Conservation (phyloP, 495 filamentous ascomycete genomes). For the Aspergillus bridgeri region DNA sequence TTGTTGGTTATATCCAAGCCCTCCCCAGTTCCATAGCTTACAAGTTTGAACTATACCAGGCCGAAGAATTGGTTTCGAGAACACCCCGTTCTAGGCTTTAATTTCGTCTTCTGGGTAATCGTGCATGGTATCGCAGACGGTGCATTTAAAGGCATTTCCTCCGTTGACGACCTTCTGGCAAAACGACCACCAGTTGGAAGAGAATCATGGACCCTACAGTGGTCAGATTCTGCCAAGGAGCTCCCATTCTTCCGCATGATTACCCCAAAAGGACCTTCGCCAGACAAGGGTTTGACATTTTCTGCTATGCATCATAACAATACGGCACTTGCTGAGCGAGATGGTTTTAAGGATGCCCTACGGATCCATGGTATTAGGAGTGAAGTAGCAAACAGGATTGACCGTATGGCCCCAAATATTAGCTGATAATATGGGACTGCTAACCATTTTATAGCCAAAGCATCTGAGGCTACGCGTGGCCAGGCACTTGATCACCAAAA, state of each 20-base stretch:
- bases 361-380: constrained; percentile 18
- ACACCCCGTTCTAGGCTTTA: constrained; percentile 17
- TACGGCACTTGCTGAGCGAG: constrained; percentile 15
- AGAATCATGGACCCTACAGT: constrained; percentile 22
- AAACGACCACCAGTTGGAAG: constrained; percentile 15
- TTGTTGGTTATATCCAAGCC: constrained; percentile 7
- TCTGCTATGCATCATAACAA: constrained; percentile 18
- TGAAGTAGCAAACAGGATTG: constrained; percentile 16
- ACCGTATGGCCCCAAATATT: constrained; percentile 4
- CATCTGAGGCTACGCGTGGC: constrained; percentile 19
- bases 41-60: background rate
- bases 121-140: constrained; percentile 17
- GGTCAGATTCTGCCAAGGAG: constrained; percentile 8
- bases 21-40: constrained; percentile 1
- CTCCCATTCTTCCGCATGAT: constrained; percentile 14
- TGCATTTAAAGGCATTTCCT: constrained; percentile 21
- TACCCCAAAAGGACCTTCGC: constrained; percentile 7
- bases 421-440: background rate
- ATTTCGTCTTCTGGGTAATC: constrained; percentile 22
- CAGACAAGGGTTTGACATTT: constrained; percentile 9
- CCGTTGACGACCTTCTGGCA: constrained; percentile 15
- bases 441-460: constrained; percentile 17
- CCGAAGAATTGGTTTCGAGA: constrained; percentile 22
- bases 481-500: constrained; percentile 22
- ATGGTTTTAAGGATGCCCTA: constrained; percentile 21